Percentiles rank a stretch among this genome's conserved stretches.
Evolutionary conservation across 257 asterid species (phyloP).

Genomic region (Solanum etuberosum): DNA sequence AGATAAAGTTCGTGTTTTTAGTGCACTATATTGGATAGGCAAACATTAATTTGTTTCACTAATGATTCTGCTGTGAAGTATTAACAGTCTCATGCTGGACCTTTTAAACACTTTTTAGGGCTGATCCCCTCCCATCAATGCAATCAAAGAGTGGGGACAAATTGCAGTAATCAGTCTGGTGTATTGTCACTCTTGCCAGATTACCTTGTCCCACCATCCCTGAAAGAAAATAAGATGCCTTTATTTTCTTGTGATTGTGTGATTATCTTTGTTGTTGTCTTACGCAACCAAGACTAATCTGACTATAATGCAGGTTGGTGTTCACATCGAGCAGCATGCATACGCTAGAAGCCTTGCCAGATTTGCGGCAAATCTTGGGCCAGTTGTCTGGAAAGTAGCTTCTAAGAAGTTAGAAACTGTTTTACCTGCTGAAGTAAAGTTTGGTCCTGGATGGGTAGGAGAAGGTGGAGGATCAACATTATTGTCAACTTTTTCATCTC

Average conservation of each 20-base stretch:
- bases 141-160: neutral
- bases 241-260: neutral
- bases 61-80: neutral
- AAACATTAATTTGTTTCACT: neutral
- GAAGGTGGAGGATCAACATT: conserved; percentile 35
- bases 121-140: neutral
- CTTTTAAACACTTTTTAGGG: conserved; percentile 6
- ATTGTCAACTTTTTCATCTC: conserved; percentile 14
- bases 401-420: conserved; percentile 42
- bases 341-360: conserved; percentile 82
- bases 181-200: neutral
- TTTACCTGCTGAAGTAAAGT: conserved; percentile 53
- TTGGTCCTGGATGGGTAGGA: conserved; percentile 95
- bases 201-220: neutral
- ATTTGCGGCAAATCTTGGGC: conserved; percentile 80
- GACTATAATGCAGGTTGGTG: conserved; percentile 57
- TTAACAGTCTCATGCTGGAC: neutral
- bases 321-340: conserved; percentile 54
- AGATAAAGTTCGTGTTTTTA: neutral
- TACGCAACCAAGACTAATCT: neutral
- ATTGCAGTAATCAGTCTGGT: neutral
- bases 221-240: neutral
- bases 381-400: conserved; percentile 79
- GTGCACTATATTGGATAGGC: neutral
- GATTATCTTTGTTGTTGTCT: neutral